Conservation (phyloP, 306 rosid genomes). For the Elaeagnus macrophylla region DNA sequence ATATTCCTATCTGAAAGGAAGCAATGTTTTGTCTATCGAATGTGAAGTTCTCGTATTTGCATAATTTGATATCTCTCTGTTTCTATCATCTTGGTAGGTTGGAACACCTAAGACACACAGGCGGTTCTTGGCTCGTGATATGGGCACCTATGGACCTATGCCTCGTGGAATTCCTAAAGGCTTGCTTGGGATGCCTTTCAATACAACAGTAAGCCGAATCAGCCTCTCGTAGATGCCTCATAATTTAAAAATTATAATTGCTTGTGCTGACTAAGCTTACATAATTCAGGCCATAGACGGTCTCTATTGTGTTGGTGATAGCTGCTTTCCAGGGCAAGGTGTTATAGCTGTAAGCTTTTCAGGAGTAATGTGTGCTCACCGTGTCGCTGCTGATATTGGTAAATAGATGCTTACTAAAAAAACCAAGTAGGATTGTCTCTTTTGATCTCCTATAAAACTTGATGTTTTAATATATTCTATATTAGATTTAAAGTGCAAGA, state of each 20-base stretch:
- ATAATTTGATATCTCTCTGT: conserved; percentile 1
- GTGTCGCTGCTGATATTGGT: conserved; percentile 95
- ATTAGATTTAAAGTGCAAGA: neutral
- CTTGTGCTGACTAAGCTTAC: no score
- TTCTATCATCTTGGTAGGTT: conserved; percentile 39
- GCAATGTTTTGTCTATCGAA: no score
- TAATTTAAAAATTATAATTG: neutral
- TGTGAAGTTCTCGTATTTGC: neutral
- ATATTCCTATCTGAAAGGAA: neutral
- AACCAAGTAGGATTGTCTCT: no score
- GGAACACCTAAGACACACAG: conserved; percentile 95
- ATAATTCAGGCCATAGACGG: conserved; percentile 66
- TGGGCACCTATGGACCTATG: conserved; percentile 95
- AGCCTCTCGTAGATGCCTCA: conserved; percentile 11
- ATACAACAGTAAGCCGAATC: conserved; percentile 65
- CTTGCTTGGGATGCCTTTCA: conserved; percentile 93
- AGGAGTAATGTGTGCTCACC: conserved; percentile 95
- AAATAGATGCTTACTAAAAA: conserved; percentile 24
- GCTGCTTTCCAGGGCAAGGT: conserved; percentile 99
- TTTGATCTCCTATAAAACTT: conserved; percentile 3
- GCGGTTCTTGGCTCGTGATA: conserved; percentile 73
- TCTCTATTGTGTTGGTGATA: conserved; percentile 96
- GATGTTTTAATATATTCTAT: neutral
- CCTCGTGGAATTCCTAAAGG: conserved; percentile 79
- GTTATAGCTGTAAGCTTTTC: conserved; percentile 95